Evolutionary conservation across 768 basidiomycete species (phyloP), one percentile per base, ranked within the genome.

Genomic region (Fomitopsis serialis): DNA sequence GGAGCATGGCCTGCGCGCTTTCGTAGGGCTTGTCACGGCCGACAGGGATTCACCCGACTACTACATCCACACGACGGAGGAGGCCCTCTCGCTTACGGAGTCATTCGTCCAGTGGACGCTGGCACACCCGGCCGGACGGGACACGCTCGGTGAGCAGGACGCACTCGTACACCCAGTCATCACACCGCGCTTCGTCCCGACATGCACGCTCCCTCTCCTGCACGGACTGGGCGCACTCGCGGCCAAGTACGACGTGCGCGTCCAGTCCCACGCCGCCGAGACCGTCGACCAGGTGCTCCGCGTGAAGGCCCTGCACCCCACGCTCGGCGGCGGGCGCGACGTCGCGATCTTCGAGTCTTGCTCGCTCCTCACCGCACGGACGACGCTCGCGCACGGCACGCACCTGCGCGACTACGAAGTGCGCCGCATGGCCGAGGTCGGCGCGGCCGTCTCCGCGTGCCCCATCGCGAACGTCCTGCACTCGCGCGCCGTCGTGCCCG

Each of bases 311-410:
- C 77, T 81, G 51, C 77, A 84, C 32, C 37, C 37, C 37, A 11
- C 37, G 15, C 6, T 40, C 37, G 37, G 37, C 19, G 37, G 65
- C 9, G 77, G 81, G 51, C 77, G 84, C 32, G 79, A 79, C 0
- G 74, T 72, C 32, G 78, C 83, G 40, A 92, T 93, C 58, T 79
- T 89, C 9, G 80, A 87, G 23, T 76, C 92, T 0, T 93, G 93
- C 59, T 78, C 85, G 55, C 74, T 93, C 5, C 70, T 92, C 46
- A 84, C 82, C 1, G 61, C 72, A 92, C 91, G 0, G 93, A 95
- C 66, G 95, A 92, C 70, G 95, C 93, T 92, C 73, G 92, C 91
- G 0, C 93, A 95, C 66, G 95, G 92, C 70, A 95, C 93, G 2
- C 92, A 86, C 68, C 76, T 93, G 25, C 63, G 70, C n/a, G 50